Percentiles rank a stretch among this genome's conserved stretches.
phyloP scores from a whole-genome alignment of 2,329 filamentous ascomycete species.

The Hypoxylon sp. region DNA sequence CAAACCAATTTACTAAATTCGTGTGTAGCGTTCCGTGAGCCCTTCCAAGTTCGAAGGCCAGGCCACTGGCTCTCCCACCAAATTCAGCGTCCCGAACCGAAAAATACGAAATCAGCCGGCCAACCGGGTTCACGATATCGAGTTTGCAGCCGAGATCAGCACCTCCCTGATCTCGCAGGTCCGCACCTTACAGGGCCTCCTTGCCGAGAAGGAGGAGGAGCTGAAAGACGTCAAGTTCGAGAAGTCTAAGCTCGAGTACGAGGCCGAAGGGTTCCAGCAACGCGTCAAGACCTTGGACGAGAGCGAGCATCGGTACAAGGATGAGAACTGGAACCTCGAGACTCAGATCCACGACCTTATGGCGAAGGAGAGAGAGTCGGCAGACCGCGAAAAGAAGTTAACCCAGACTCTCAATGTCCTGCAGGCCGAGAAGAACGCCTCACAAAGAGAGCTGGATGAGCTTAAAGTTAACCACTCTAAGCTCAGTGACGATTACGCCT shows the following conservation, averaged over 20 bases:
- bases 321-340: constrained; percentile 98
- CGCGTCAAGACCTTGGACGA: constrained; percentile 86
- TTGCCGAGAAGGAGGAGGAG: constrained; percentile 88
- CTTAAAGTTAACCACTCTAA: constrained; percentile 81
- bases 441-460: constrained; percentile 91
- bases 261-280: constrained; percentile 80
- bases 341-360: constrained; percentile 88
- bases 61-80: constrained; percentile 85
- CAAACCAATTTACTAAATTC: constrained; percentile 25
- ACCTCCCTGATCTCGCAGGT: constrained; percentile 94
- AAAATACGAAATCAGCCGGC: constrained; percentile 90
- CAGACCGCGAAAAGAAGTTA: constrained; percentile 84
- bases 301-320: constrained; percentile 94
- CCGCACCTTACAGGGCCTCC: constrained; percentile 82
- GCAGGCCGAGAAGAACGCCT: constrained; percentile 76
- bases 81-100: constrained; percentile 84
- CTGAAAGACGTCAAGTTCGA: constrained; percentile 78
- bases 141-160: constrained; percentile 98
- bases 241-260: constrained; percentile 81
- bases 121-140: constrained; percentile 91
- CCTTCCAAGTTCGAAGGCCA: constrained; percentile 84
- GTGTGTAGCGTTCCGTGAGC: constrained; percentile 69
- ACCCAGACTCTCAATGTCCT: constrained; percentile 73
- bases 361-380: constrained; percentile 74
- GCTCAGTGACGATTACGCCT: constrained; percentile 80